These are phyloP conservation scores for Daldinia eschscholtzii DNA, from an alignment of 2,329 filamentous ascomycete species.

Conservation along the genomic window DNA sequence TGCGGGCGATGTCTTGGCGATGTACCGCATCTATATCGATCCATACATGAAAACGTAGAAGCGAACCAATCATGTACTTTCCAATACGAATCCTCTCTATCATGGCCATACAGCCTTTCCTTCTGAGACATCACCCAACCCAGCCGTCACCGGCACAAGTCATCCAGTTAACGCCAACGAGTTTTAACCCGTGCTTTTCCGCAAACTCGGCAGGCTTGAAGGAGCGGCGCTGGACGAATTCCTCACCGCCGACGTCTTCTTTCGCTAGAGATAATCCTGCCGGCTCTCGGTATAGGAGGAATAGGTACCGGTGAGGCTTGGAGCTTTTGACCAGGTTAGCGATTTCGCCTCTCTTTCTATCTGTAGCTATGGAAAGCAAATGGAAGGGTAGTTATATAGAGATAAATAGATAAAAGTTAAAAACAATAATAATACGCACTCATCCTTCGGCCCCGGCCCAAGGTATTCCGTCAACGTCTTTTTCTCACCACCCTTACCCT, in stretches of 20 bases:
- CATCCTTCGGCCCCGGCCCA: constrained; percentile 61
- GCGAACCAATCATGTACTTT: constrained; percentile 14
- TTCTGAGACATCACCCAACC: constrained; percentile 40
- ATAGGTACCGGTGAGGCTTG: constrained; percentile 62
- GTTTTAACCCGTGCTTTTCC: constrained; percentile 54
- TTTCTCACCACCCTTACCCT: constrained; percentile 42
- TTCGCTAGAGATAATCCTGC: constrained; percentile 53
- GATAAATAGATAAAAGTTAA: background rate
- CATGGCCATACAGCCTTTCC: background rate
- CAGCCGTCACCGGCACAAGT: constrained; percentile 60
- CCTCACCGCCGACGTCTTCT: constrained; percentile 61
- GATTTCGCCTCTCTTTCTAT: background rate
- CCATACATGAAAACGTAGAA: background rate
- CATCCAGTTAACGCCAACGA: constrained; percentile 62
- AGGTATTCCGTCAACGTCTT: constrained; percentile 58
- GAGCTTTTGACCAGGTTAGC: constrained; percentile 54
- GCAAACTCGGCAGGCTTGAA: constrained; percentile 59
- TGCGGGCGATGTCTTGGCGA: constrained; percentile 33
- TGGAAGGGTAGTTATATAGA: background rate
- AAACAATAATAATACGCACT: constrained; percentile 52
- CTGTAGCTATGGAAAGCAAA: background rate
- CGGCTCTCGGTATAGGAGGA: constrained; percentile 60
- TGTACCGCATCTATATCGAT: background rate
- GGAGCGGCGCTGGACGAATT: constrained; percentile 60
- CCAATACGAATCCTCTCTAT: background rate